A percentile compares a stretch with the other conserved stretches of the same genome.
These are phyloP conservation scores for Bjerkandera adusta DNA, from an alignment of 1,284 basidiomycete genomes.

Conservation along the genomic window DNA sequence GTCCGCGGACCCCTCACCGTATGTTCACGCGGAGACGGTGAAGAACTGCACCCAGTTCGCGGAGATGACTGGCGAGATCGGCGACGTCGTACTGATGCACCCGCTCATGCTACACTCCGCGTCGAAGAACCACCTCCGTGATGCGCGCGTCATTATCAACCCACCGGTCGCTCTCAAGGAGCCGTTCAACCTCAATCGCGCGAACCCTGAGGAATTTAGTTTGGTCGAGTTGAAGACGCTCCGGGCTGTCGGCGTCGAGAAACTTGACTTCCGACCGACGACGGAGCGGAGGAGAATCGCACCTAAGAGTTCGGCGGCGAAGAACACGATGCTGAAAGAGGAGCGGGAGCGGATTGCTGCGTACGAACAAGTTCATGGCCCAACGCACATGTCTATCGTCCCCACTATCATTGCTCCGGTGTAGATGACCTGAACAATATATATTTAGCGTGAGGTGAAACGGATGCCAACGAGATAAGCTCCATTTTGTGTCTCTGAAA, in stretches of 20 bases:
- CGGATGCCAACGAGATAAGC: no score
- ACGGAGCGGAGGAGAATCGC: conserved; percentile 27
- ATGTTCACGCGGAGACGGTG: no score
- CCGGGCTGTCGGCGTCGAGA: conserved; percentile 46
- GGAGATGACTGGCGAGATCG: conserved; percentile 54
- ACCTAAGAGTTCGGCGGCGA: conserved; percentile 27
- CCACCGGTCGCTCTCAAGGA: conserved; percentile 52
- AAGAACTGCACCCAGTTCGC: conserved; percentile 47
- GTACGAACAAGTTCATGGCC: conserved; percentile 15
- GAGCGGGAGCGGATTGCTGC: conserved; percentile 31
- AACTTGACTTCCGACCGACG: conserved; percentile 38
- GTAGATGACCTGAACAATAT: no score
- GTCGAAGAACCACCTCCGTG: conserved; percentile 54
- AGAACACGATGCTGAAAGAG: conserved; percentile 34
- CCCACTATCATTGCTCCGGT: no score
- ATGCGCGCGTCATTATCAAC: conserved; percentile 58
- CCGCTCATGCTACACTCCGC: conserved; percentile 65
- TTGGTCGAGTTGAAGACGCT: conserved; percentile 52
- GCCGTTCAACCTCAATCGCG: conserved; percentile 52
- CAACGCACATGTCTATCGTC: no score
- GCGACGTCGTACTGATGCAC: conserved; percentile 62
- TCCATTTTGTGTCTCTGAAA: no score
- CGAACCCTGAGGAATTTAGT: conserved; percentile 46
- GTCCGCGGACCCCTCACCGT: no score
- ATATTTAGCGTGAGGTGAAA: no score